These are phyloP conservation scores for Linanthus parryae DNA, from an alignment of 148 eudicot species.

Conservation along the genomic window DNA sequence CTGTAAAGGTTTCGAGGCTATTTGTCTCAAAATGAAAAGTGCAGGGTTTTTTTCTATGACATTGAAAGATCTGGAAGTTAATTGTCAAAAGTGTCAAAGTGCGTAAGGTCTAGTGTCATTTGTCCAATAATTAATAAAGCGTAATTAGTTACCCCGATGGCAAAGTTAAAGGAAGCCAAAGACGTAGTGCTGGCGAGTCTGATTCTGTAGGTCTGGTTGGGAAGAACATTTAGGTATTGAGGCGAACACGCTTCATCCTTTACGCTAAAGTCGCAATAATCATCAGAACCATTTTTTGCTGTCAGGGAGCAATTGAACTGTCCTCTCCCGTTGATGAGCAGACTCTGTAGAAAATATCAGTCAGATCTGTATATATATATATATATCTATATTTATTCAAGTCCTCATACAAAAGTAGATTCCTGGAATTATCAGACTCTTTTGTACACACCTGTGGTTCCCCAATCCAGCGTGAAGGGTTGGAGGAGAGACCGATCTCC, in stretches of 20 bases:
- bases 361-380: no score
- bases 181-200: conserved; percentile 74
- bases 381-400: no score
- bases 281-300: no score
- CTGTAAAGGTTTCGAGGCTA: no score
- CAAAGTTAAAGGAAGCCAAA: conserved; percentile 69
- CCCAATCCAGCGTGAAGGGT: conserved; percentile 74
- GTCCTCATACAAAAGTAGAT: no score
- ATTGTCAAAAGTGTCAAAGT: neutral
- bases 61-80: no score
- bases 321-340: conserved; percentile 82
- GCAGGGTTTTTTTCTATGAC: no score
- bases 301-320: conserved; percentile 70
- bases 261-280: conserved; percentile 21
- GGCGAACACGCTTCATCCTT: conserved; percentile 72
- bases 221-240: conserved; percentile 35
- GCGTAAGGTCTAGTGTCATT: neutral
- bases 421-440: no score
- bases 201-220: conserved; percentile 76
- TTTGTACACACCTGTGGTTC: conserved; percentile 70
- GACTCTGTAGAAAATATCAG: conserved; percentile 36
- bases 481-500: conserved; percentile 54
- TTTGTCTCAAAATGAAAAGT: no score
- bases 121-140: no score
- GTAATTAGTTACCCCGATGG: conserved; percentile 57